These are phyloP conservation scores for Xerocomellus chrysenteron DNA, from an alignment of 768 basidiomycete genomes.

Conservation along the genomic window DNA sequence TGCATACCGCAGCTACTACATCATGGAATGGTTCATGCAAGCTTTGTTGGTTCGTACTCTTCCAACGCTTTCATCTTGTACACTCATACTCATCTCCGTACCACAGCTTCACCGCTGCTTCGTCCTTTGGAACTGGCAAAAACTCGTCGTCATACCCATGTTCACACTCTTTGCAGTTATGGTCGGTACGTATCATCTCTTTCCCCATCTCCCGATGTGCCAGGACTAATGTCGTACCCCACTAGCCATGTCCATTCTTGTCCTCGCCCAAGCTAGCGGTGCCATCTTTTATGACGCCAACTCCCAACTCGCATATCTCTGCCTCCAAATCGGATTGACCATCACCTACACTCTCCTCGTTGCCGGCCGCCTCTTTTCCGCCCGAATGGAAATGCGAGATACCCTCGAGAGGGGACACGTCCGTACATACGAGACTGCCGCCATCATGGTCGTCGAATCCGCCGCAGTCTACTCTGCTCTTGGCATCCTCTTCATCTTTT, in stretches of 20 bases:
- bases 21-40: conserved; percentile 34
- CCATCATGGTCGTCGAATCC: conserved; percentile 37
- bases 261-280: conserved; percentile 12
- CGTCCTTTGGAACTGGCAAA: conserved; percentile 14
- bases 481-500: conserved; percentile 32
- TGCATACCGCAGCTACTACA: conserved; percentile 16
- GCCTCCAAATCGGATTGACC: conserved; percentile 30
- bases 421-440: conserved; percentile 26
- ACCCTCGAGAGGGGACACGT: conserved; percentile 17
- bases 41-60: conserved; percentile 14
- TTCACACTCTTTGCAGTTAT: conserved; percentile 9
- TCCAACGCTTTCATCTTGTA: not conserved
- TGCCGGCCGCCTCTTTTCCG: conserved; percentile 23
- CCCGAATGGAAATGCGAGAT: conserved; percentile 16
- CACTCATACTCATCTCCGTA: not conserved
- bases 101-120: conserved; percentile 19
- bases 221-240: not conserved
- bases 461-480: conserved; percentile 29
- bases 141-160: conserved; percentile 17
- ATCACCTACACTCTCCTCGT: conserved; percentile 34
- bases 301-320: conserved; percentile 28
- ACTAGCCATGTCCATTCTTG: conserved; percentile 17
- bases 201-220: not conserved
- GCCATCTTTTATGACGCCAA: conserved; percentile 19
- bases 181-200: conserved; percentile 8